These are phyloP conservation scores for Saccharum officinarum DNA, from an alignment of 176 grass and related monocot genomes.

Conservation along the genomic window DNA sequence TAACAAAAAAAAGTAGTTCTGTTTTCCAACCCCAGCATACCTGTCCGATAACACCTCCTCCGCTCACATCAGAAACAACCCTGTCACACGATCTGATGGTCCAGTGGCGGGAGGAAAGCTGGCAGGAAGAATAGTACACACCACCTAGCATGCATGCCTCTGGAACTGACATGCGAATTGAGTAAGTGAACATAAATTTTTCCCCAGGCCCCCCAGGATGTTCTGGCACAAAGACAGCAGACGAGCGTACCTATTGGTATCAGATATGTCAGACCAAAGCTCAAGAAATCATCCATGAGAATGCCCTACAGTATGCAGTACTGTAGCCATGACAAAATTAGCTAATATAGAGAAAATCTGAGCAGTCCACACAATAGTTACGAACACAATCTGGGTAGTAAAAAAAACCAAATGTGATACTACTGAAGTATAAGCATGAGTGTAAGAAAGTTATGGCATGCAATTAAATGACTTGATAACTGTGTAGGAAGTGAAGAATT, in stretches of 20 bases:
- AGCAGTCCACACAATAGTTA: not conserved
- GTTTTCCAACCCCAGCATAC: slow-evolving; percentile 34
- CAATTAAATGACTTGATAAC: slow-evolving; percentile 24
- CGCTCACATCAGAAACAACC: slow-evolving; percentile 50
- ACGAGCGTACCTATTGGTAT: slow-evolving; percentile 68
- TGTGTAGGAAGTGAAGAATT: slow-evolving; percentile 10
- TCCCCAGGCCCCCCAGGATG: not conserved
- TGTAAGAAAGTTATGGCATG: not conserved
- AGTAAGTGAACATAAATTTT: slow-evolving; percentile 60
- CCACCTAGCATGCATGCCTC: slow-evolving; percentile 83
- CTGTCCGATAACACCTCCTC: slow-evolving; percentile 86
- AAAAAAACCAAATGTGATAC: not conserved
- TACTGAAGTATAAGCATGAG: not conserved
- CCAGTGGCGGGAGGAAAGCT: slow-evolving; percentile 82
- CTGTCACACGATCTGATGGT: slow-evolving; percentile 50
- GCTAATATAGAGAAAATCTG: not conserved
- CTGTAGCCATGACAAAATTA: not conserved
- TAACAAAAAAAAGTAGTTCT: not conserved
- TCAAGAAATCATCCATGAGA: not conserved
- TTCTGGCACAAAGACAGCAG: slow-evolving; percentile 86
- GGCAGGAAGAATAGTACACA: slow-evolving; percentile 66
- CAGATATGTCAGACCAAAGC: slow-evolving; percentile 35
- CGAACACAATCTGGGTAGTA: not conserved
- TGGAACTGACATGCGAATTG: slow-evolving; percentile 83
- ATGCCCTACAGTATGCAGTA: not conserved